A percentile compares a stretch with the other conserved stretches of the same genome.
Conservation (phyloP, 176 grass and related monocot species). For the Coix lacrymajobi region DNA sequence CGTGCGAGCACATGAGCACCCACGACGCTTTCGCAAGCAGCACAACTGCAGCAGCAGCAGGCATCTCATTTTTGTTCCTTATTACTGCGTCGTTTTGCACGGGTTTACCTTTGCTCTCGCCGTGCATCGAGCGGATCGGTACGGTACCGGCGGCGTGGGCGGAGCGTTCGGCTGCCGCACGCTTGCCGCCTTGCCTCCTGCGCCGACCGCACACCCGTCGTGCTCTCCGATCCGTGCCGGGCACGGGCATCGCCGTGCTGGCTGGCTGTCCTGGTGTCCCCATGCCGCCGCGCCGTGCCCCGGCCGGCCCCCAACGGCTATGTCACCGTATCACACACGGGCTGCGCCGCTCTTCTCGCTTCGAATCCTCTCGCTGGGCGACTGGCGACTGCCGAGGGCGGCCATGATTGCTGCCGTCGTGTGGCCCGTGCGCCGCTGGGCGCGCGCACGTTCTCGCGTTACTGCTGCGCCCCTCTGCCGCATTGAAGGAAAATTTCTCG, state of each 20-base stretch:
- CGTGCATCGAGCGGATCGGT: neutral
- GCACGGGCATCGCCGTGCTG: neutral
- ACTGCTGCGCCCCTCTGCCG: neutral
- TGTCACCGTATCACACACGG: neutral
- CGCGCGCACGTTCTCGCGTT: neutral
- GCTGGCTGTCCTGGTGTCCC: neutral
- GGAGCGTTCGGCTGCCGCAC: constrained; percentile 2
- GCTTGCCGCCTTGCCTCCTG: constrained; percentile 24
- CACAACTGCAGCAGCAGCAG: neutral
- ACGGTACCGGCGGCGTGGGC: neutral
- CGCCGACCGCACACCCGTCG: neutral
- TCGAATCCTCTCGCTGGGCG: neutral
- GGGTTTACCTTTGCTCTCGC: neutral
- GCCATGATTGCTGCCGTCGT: neutral
- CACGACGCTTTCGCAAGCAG: too few species aligned
- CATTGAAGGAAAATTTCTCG: neutral
- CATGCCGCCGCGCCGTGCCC: neutral
- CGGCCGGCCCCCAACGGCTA: neutral
- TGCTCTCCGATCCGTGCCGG: neutral
- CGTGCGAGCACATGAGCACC: neutral
- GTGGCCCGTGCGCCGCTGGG: neutral
- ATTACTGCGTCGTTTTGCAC: neutral
- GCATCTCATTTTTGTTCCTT: neutral
- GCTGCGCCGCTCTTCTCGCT: neutral
- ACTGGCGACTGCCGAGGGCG: too few species aligned